These are phyloP conservation scores for Blastosporella zonata DNA, from an alignment of 1,284 basidiomycete species.

Conservation along the genomic window DNA sequence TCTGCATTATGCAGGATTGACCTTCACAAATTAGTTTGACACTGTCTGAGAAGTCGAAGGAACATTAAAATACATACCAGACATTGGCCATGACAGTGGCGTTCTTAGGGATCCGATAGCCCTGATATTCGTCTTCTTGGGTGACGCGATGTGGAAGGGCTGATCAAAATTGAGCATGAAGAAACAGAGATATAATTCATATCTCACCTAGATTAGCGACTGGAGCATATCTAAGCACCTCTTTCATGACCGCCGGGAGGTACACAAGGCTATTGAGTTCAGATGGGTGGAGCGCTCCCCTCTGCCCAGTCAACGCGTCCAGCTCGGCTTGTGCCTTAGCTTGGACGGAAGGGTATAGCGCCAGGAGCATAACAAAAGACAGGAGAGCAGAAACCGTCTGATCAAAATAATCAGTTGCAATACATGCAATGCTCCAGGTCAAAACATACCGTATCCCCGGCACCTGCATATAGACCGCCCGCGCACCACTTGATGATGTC, in stretches of 20 bases:
- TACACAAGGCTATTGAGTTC: constrained; percentile 42
- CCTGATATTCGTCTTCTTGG: constrained; percentile 42
- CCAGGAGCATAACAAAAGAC: constrained; percentile 50
- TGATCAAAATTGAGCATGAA: constrained; percentile 16
- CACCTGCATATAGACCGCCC: constrained; percentile 42
- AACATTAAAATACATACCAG: constrained; percentile 31
- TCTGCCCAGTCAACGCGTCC: constrained; percentile 35
- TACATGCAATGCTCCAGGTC: background rate
- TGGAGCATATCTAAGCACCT: constrained; percentile 50
- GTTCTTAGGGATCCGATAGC: constrained; percentile 41
- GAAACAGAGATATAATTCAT: background rate
- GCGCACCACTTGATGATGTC: constrained; percentile 44
- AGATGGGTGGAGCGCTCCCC: constrained; percentile 36
- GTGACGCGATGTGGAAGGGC: constrained; percentile 42
- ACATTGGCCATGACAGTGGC: constrained; percentile 42
- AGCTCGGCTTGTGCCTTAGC: constrained; percentile 43
- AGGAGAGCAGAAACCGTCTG: constrained; percentile 44
- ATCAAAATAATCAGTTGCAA: background rate
- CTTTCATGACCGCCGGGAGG: constrained; percentile 48
- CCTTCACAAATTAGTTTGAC: constrained; percentile 28
- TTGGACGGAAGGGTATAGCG: constrained; percentile 45
- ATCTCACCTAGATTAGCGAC: constrained; percentile 42
- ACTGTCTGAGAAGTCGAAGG: background rate
- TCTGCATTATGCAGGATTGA: constrained; percentile 42
- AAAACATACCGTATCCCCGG: constrained; percentile 39